phyloP scores from a whole-genome alignment of 345 rosid species.

The Melastoma malabathricum region DNA sequence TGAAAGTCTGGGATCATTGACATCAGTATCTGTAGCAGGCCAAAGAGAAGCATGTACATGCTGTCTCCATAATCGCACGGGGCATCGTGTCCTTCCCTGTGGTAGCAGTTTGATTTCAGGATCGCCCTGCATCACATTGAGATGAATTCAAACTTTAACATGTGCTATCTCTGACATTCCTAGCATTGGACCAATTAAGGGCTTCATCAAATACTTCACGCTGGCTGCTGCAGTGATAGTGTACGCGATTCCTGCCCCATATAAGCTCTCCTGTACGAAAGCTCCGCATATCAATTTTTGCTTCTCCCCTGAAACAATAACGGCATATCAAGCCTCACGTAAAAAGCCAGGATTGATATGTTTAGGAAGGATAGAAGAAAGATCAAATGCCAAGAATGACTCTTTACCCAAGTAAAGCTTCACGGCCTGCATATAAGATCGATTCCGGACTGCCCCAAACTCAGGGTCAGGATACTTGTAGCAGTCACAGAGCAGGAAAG shows the following conservation, averaged over 20 bases:
- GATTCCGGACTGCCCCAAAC: constrained; percentile 28
- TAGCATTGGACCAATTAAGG: background rate
- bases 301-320: constrained; percentile 24
- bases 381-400: too few species aligned
- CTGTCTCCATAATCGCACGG: constrained; percentile 20
- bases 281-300: constrained; percentile 18
- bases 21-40: constrained; percentile 14
- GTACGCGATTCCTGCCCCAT: constrained; percentile 31
- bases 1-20: constrained; percentile 28
- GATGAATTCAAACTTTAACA: background rate
- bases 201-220: constrained; percentile 20
- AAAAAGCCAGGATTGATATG: too few species aligned
- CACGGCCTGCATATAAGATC: constrained; percentile 41
- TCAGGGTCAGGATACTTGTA: constrained; percentile 43
- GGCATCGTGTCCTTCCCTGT: constrained; percentile 33
- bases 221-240: constrained; percentile 35
- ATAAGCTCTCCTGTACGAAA: constrained; percentile 24
- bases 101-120: constrained; percentile 27
- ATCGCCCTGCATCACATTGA: constrained; percentile 9
- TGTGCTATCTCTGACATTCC: background rate
- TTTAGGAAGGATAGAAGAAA: background rate
- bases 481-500: constrained; percentile 36
- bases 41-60: constrained; percentile 16
- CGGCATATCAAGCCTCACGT: too few species aligned
- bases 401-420: constrained; percentile 31